Evolutionary conservation across 2,329 filamentous ascomycete species (phyloP).

Genomic region (Epichloe typhina): DNA sequence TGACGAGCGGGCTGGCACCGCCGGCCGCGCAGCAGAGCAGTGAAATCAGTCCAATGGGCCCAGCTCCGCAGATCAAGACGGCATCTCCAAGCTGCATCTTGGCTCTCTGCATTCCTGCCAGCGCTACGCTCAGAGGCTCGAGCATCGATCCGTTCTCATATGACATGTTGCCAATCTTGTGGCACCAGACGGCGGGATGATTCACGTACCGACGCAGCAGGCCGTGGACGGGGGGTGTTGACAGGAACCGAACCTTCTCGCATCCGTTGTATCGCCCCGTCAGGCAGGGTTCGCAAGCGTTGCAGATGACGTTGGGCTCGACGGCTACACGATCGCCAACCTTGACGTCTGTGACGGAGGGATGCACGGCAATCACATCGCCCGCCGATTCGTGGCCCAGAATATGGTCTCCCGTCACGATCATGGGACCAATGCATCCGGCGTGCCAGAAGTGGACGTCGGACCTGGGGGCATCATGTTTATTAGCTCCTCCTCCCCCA

Average conservation of each 20-base stretch:
- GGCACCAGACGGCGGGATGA: constrained; percentile 88
- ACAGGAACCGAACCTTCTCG: constrained; percentile 72
- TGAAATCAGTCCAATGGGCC: constrained; percentile 85
- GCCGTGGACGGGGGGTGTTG: constrained; percentile 84
- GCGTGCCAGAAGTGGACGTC: constrained; percentile 97
- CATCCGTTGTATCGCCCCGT: constrained; percentile 94
- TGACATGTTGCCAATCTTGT: constrained; percentile 87
- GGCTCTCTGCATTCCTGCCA: constrained; percentile 78
- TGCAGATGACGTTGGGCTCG: constrained; percentile 89
- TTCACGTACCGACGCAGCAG: constrained; percentile 86
- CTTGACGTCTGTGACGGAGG: constrained; percentile 64
- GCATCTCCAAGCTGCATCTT: constrained; percentile 73
- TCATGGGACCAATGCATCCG: constrained; percentile 91
- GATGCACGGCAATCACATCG: constrained; percentile 66
- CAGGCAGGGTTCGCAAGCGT: constrained; percentile 78
- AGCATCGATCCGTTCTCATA: constrained; percentile 85
- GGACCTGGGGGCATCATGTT: constrained; percentile 40
- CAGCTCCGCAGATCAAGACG: constrained; percentile 80
- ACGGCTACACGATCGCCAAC: constrained; percentile 85
- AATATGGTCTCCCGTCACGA: constrained; percentile 78
- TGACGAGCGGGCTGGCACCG: constrained; percentile 79
- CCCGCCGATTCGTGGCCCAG: constrained; percentile 91
- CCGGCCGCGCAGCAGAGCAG: constrained; percentile 74
- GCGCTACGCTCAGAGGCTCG: constrained; percentile 78
- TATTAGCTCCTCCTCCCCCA: background rate